Percentiles rank a stretch among this genome's conserved stretches.
phyloP scores from a whole-genome alignment of 495 filamentous ascomycete species.

The Penicillium arizonense region DNA sequence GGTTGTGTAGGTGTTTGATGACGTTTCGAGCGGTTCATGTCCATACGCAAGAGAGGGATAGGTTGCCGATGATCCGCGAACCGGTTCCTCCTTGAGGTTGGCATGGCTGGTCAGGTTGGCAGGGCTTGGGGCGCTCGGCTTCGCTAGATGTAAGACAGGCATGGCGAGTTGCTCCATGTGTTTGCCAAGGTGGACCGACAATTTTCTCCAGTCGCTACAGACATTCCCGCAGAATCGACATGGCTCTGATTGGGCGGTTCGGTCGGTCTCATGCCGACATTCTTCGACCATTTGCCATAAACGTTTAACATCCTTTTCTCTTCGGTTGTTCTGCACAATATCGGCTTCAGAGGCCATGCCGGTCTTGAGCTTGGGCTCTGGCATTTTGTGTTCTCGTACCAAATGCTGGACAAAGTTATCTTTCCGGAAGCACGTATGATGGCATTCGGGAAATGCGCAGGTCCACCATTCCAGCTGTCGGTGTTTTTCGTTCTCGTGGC shows the following conservation, averaged over 20 bases:
- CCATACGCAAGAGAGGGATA: slow-evolving; percentile 6
- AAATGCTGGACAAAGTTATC: slow-evolving; percentile 97
- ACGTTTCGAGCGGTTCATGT: not conserved
- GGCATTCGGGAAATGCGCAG: slow-evolving; percentile 78
- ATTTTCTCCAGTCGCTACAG: slow-evolving; percentile 87
- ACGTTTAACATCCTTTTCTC: slow-evolving; percentile 51
- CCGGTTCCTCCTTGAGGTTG: not conserved
- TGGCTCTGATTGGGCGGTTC: slow-evolving; percentile 70
- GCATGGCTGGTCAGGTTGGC: slow-evolving; percentile 10
- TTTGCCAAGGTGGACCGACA: slow-evolving; percentile 91
- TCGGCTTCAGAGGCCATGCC: slow-evolving; percentile 29
- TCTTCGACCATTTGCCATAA: slow-evolving; percentile 78
- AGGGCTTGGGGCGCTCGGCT: slow-evolving; percentile 23
- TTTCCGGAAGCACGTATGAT: slow-evolving; percentile 82
- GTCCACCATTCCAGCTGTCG: slow-evolving; percentile 92
- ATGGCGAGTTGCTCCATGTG: slow-evolving; percentile 95
- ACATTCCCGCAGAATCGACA: slow-evolving; percentile 88
- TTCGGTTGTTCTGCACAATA: slow-evolving; percentile 45
- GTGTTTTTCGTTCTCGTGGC: slow-evolving; percentile 93
- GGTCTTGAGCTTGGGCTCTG: slow-evolving; percentile 64
- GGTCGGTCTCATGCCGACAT: slow-evolving; percentile 69
- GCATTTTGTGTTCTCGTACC: slow-evolving; percentile 87
- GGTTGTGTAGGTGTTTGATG: slow-evolving; percentile 12
- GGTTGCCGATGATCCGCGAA: not conserved
- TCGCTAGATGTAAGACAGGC: slow-evolving; percentile 74